Evolutionary conservation across 140 eudicot species (phyloP).

Genomic region (Anethum foeniculum): DNA sequence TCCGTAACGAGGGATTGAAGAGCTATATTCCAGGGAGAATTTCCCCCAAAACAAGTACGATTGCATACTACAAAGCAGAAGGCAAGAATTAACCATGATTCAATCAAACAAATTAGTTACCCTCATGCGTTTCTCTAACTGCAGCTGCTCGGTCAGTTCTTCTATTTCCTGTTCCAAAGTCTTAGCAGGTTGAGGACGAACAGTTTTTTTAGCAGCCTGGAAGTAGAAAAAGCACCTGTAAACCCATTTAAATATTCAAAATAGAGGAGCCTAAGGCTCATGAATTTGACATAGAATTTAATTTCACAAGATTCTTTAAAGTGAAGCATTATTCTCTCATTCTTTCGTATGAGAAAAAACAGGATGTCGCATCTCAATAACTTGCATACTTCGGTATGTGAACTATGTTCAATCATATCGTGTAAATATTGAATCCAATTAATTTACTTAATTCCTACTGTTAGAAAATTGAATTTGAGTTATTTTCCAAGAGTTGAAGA

Average conservation of each 20-base stretch:
- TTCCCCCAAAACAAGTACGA: background rate
- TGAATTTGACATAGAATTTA: background rate
- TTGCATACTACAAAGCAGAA: background rate
- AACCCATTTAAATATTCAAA: background rate
- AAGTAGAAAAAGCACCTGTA: slow-evolving; percentile 6
- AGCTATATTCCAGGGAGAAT: background rate
- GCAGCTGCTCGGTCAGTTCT: slow-evolving; percentile 51
- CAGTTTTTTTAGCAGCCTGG: slow-evolving; percentile 71
- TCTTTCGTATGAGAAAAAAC: background rate
- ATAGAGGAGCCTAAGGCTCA: background rate
- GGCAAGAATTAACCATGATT: background rate
- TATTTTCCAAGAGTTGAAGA: too few species aligned
- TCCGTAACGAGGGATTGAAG: background rate
- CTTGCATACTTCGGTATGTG: background rate
- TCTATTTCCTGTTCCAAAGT: slow-evolving; percentile 62
- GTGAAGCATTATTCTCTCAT: background rate
- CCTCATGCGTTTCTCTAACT: slow-evolving; percentile 72
- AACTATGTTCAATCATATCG: background rate
- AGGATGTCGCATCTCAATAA: background rate
- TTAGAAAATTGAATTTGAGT: too few species aligned
- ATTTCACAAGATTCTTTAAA: background rate
- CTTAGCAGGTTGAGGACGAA: slow-evolving; percentile 56
- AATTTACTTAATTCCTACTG: background rate
- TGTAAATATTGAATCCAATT: background rate
- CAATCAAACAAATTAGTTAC: slow-evolving; percentile 23